A percentile compares a stretch with the other conserved stretches of the same genome.
Evolutionary conservation across 108 stramenopile species (phyloP).

Genomic region (Skeletonema costatum): DNA sequence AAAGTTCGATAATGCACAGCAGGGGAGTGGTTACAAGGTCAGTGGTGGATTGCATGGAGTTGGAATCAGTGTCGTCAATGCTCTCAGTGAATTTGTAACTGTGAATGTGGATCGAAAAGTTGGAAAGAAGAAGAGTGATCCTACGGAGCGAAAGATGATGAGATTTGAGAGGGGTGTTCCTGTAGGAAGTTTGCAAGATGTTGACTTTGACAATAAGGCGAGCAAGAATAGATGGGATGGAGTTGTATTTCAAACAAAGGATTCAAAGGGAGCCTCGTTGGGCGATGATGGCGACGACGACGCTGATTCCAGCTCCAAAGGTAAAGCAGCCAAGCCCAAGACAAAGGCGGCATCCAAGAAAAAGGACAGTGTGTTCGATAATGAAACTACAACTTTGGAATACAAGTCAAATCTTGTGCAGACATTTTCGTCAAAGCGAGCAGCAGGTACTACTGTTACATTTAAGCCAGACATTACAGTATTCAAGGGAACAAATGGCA

Average conservation of each 20-base stretch:
- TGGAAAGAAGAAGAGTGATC: slow-evolving; percentile 29
- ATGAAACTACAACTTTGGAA: slow-evolving; percentile 26
- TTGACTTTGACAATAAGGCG: slow-evolving; percentile 24
- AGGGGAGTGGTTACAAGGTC: slow-evolving; percentile 89
- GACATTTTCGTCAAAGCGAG: slow-evolving; percentile 47
- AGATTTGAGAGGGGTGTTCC: slow-evolving; percentile 37
- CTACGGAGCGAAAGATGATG: not conserved
- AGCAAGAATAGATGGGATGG: slow-evolving; percentile 33
- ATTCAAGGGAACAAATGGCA: slow-evolving; percentile 90
- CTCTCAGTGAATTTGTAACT: slow-evolving; percentile 79
- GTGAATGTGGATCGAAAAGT: slow-evolving; percentile 77
- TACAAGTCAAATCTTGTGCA: slow-evolving; percentile 41
- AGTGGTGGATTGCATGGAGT: slow-evolving; percentile 95
- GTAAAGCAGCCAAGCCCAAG: slow-evolving; percentile 27
- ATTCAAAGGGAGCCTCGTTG: slow-evolving; percentile 4
- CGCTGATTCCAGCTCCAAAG: slow-evolving; percentile 12
- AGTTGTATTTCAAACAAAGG: slow-evolving; percentile 14
- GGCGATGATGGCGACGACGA: slow-evolving; percentile 42
- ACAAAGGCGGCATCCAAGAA: not conserved
- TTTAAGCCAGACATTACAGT: slow-evolving; percentile 89
- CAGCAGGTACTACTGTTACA: slow-evolving; percentile 76
- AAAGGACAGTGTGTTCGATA: slow-evolving; percentile 2
- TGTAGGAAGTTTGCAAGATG: slow-evolving; percentile 50
- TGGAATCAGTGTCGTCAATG: slow-evolving; percentile 96
- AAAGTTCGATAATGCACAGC: slow-evolving; percentile 93